Conservation (phyloP, 257 asterid species). For the Solanum chmielewskii region DNA sequence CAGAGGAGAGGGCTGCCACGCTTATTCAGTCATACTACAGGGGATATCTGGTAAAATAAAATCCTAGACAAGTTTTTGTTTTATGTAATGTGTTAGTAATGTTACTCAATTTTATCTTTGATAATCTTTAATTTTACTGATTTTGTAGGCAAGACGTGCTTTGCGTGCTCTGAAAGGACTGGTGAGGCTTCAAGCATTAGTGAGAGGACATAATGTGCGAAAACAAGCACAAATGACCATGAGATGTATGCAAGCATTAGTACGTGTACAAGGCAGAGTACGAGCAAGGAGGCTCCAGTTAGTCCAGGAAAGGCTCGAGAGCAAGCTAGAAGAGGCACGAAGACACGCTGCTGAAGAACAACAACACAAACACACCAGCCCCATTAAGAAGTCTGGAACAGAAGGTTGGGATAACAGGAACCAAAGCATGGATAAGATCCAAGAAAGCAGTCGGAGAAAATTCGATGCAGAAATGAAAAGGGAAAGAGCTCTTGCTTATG, state of each 20-base stretch:
- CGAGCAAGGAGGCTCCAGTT: slow-evolving; percentile 63
- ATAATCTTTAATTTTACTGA: background rate
- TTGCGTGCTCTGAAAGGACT: slow-evolving; percentile 77
- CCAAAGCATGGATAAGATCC: slow-evolving; percentile 27
- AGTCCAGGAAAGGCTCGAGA: slow-evolving; percentile 30
- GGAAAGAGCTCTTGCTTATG: slow-evolving; percentile 71
- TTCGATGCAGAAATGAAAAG: slow-evolving; percentile 44
- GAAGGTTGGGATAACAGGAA: slow-evolving; percentile 43
- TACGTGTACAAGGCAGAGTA: slow-evolving; percentile 84
- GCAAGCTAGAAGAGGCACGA: slow-evolving; percentile 35
- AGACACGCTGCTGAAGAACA: slow-evolving; percentile 3
- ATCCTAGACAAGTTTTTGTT: background rate
- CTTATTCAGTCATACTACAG: slow-evolving; percentile 69
- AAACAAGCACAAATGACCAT: slow-evolving; percentile 93
- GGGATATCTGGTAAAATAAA: slow-evolving; percentile 64
- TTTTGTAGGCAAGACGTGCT: slow-evolving; percentile 73
- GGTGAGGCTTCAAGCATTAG: slow-evolving; percentile 92
- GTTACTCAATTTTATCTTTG: background rate
- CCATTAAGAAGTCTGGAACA: slow-evolving; percentile 22
- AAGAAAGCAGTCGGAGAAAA: slow-evolving; percentile 34
- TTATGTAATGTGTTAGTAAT: background rate
- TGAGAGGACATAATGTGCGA: slow-evolving; percentile 87
- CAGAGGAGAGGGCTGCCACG: slow-evolving; percentile 68
- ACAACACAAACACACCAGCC: slow-evolving; percentile 7
- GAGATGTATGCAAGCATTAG: slow-evolving; percentile 96